Evolutionary conservation across 129 eudicot genomes (phyloP), one percentile per base, ranked within the genome.

Genomic region (Lactuca saligna): DNA sequence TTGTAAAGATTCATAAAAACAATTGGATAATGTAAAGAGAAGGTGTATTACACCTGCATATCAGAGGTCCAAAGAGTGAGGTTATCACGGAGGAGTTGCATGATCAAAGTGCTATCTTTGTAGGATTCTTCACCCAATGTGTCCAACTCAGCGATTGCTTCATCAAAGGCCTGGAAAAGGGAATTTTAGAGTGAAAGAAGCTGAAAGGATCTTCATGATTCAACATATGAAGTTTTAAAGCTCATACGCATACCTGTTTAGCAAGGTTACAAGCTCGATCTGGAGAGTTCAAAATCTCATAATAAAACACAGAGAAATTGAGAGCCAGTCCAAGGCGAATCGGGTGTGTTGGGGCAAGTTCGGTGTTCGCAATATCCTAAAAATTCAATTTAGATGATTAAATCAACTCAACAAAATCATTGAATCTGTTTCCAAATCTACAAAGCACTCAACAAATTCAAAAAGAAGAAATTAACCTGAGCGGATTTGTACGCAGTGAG

Each of bases 401-500:
- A 14, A 50, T 50, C 17, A 15, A n/a, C 56, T 50, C 16, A 14
- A 4, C 9, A 15, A 15, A 53, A 53, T 53, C 31, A 11, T 3
- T 53, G 57, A n/a, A 53, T 15, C 57, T 6, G 29, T 16, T 25
- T 17, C 29, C 29, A 53, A 17, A 53, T 53, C 57, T 6, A 49
- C 4, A 12, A 3, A 49, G 13, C 15, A 49, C 16, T 11, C 17
- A 60, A 60, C 49, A 61, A 38, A 41, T 17, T 61, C 31, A 53
- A 75, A 55, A 39, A 4, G 39, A 29, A 54, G 39, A 71, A 66
- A 0, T 51, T 15, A 32, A 85, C 91, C 87, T 85, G 87, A 56
- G 91, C 91, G 14, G 91, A 83, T 65, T 85, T 85, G 66, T 85
- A 85, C 13, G 91, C 87, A 4, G 75, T 82, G 63, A 85, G 87